Conservation (phyloP, 2,329 filamentous ascomycete genomes). For the Ascochyta viciae-villosae region DNA sequence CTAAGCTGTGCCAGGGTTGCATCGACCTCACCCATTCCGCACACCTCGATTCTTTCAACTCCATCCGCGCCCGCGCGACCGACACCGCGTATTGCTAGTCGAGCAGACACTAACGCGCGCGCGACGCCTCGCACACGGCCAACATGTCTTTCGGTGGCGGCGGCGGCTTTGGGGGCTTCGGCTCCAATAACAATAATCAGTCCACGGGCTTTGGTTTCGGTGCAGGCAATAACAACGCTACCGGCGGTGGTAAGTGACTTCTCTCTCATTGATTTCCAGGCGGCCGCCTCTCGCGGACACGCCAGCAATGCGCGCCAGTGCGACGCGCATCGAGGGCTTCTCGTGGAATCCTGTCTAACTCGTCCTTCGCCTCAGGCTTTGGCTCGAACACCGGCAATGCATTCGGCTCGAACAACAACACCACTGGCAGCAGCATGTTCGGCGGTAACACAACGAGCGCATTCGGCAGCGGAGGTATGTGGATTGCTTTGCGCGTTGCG, state of each 20-base stretch:
- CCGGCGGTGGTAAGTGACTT: conserved; percentile 60
- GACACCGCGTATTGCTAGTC: conserved; percentile 30
- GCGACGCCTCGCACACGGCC: conserved; percentile 28
- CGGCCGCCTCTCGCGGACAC: conserved; percentile 27
- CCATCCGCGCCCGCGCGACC: conserved; percentile 26
- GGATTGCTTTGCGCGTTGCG: conserved; percentile 43
- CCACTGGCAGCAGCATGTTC: conserved; percentile 41
- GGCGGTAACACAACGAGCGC: conserved; percentile 42
- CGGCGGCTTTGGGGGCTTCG: conserved; percentile 54
- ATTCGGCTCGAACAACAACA: conserved; percentile 45
- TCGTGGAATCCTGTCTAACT: conserved; percentile 48
- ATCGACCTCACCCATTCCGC: conserved; percentile 24
- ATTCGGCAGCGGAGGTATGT: conserved; percentile 50
- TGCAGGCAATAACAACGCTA: conserved; percentile 41
- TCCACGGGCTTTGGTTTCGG: conserved; percentile 51
- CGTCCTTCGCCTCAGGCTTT: conserved; percentile 51
- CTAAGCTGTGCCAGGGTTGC: conserved; percentile 12
- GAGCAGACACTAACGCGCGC: conserved; percentile 30
- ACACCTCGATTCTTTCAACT: conserved; percentile 23
- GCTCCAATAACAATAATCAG: conserved; percentile 48
- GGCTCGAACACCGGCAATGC: conserved; percentile 47
- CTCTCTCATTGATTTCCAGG: conserved; percentile 22
- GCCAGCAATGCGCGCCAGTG: conserved; percentile 39
- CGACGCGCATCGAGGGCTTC: conserved; percentile 36
- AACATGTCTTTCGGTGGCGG: conserved; percentile 59